A percentile compares a stretch with the other conserved stretches of the same genome.
These are phyloP conservation scores for Arthroderma uncinatum DNA, from an alignment of 2,329 filamentous ascomycete genomes.

Conservation along the genomic window DNA sequence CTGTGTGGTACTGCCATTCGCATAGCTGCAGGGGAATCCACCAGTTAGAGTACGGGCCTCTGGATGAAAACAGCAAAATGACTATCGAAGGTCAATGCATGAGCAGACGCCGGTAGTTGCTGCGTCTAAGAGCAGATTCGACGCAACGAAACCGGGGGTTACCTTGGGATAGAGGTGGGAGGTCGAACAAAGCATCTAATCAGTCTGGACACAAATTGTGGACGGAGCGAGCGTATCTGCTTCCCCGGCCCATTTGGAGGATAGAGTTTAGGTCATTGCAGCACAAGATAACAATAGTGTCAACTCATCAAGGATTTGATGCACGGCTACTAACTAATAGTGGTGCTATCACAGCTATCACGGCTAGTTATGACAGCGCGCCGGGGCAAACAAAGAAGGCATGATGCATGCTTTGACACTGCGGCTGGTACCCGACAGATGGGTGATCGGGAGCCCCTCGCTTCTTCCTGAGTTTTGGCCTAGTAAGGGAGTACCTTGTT, in stretches of 20 bases:
- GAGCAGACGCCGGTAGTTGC: background rate
- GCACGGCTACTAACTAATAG: background rate
- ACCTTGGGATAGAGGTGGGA: background rate
- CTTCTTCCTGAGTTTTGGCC: constrained; percentile 1
- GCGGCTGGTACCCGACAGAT: constrained; percentile 1
- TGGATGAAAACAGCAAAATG: background rate
- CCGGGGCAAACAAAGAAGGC: background rate
- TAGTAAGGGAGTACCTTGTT: constrained; percentile 2
- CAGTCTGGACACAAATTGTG: background rate
- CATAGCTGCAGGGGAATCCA: background rate
- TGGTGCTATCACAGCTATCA: background rate
- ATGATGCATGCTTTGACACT: constrained; percentile 2
- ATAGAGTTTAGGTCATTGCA: background rate
- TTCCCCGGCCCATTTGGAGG: constrained; percentile 2
- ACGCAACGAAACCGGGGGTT: background rate
- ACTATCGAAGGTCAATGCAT: constrained; percentile 1
- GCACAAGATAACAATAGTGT: background rate
- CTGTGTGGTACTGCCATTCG: background rate
- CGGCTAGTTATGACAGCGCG: background rate
- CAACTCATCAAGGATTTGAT: background rate
- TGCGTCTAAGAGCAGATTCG: background rate
- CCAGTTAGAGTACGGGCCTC: background rate
- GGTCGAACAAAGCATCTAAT: background rate
- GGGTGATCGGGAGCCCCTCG: background rate
- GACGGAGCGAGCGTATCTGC: background rate